Conservation (phyloP, 257 asterid genomes). For the Leonotis leonurus region DNA sequence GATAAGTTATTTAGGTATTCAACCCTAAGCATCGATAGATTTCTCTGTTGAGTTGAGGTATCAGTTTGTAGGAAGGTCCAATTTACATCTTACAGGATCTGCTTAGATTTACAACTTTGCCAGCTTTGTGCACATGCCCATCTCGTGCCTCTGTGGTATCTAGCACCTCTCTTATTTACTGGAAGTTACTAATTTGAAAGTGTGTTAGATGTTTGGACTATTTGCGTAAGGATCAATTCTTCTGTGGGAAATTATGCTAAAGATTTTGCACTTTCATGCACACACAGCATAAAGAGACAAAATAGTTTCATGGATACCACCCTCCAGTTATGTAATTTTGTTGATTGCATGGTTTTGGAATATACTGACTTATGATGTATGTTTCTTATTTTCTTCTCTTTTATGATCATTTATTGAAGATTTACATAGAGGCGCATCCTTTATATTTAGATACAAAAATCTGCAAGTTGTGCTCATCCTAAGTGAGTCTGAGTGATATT, state of each 20-base stretch:
- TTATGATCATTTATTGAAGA: not conserved
- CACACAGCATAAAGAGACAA: not conserved
- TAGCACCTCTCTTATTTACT: not conserved
- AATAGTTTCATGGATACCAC: not conserved
- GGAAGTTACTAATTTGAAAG: not conserved
- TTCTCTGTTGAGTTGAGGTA: not conserved
- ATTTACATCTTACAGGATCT: not conserved
- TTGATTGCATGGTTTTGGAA: not conserved
- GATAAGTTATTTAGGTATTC: not conserved
- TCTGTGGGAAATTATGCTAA: not conserved
- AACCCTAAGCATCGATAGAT: not conserved
- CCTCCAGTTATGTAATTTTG: not conserved
- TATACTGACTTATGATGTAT: not conserved
- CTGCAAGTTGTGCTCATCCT: not conserved
- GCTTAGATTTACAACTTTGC: not conserved
- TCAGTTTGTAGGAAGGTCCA: not conserved
- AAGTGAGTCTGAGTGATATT: not conserved
- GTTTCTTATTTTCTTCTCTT: not conserved
- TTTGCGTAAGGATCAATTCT: not conserved
- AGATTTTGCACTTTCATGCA: not conserved
- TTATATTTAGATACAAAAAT: not conserved
- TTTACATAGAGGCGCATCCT: not conserved
- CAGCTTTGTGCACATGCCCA: not conserved
- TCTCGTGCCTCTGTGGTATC: not conserved
- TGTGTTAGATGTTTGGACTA: not conserved